A percentile compares a stretch with the other conserved stretches of the same genome.
phyloP scores from a whole-genome alignment of 140 eudicot species.

The Flaveria floridana region DNA sequence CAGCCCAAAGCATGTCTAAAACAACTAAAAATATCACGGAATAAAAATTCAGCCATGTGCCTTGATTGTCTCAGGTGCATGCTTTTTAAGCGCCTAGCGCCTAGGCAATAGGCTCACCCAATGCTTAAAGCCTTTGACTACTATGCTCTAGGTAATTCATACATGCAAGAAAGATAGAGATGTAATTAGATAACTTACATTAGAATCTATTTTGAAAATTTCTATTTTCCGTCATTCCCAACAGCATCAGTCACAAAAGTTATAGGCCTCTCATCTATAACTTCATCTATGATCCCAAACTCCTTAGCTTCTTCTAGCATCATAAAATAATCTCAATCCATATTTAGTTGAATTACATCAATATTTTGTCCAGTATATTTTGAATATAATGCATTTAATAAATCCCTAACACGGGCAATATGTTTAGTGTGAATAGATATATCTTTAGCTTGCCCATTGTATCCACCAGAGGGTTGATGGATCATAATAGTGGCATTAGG shows the following conservation, averaged over 20 bases:
- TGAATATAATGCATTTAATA: slow-evolving; percentile 57
- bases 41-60: no score
- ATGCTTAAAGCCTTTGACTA: no score
- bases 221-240: slow-evolving; percentile 54
- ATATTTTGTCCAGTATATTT: slow-evolving; percentile 79
- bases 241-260: slow-evolving; percentile 81
- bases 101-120: no score
- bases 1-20: no score
- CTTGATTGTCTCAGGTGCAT: no score
- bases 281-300: slow-evolving; percentile 87
- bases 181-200: no score
- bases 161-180: no score
- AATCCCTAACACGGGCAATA: slow-evolving; percentile 83
- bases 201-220: slow-evolving; percentile 28
- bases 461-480: slow-evolving; percentile 91
- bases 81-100: no score
- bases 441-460: slow-evolving; percentile 90
- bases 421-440: slow-evolving; percentile 83
- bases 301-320: slow-evolving; percentile 84
- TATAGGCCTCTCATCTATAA: slow-evolving; percentile 65
- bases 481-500: slow-evolving; percentile 93
- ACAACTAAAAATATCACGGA: no score
- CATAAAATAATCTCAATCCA: slow-evolving; percentile 94
- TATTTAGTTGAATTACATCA: slow-evolving; percentile 59
- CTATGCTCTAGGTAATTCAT: no score